These are phyloP conservation scores for Saccharomycopsis hybrid DNA, from an alignment of 1,139 yeast species.

Conservation along the genomic window DNA sequence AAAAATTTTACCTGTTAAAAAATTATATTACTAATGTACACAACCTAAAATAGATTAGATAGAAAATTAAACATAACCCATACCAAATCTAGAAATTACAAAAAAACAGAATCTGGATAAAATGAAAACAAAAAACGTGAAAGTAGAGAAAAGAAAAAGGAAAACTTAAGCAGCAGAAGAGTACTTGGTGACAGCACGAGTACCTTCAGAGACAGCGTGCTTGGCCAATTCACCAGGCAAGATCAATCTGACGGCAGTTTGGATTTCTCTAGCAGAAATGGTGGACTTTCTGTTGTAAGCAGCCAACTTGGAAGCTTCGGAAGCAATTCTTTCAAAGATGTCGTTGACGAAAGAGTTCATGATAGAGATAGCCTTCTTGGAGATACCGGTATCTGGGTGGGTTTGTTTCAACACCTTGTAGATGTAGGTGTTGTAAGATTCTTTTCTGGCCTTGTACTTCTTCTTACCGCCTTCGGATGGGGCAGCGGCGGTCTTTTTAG, in stretches of 20 bases:
- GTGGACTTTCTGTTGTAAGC: slow-evolving; percentile 99
- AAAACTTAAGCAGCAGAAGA: slow-evolving; percentile 52
- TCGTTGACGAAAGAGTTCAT: slow-evolving; percentile 99
- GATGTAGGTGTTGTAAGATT: slow-evolving; percentile 96
- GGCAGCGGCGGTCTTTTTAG: slow-evolving; percentile 82
- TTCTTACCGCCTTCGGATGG: slow-evolving; percentile 77
- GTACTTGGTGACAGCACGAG: slow-evolving; percentile 99
- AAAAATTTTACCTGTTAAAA: background rate
- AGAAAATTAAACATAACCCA: slow-evolving; percentile 10
- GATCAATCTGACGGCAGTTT: slow-evolving; percentile 98
- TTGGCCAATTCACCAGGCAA: slow-evolving; percentile 99
- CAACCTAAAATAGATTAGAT: slow-evolving; percentile 10
- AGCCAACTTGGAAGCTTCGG: slow-evolving; percentile 98
- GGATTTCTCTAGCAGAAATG: slow-evolving; percentile 98
- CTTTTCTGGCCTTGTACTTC: slow-evolving; percentile 97
- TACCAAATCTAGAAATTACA: slow-evolving; percentile 7
- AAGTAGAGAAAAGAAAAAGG: background rate
- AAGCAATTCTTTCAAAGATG: slow-evolving; percentile 90
- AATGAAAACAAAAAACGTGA: slow-evolving; percentile 1
- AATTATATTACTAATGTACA: slow-evolving; percentile 16
- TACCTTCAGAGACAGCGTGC: slow-evolving; percentile 99
- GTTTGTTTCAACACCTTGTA: slow-evolving; percentile 99
- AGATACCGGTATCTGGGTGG: slow-evolving; percentile 99
- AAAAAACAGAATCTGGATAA: slow-evolving; percentile 1
- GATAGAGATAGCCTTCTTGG: slow-evolving; percentile 98